Percentiles rank a stretch among this genome's conserved stretches.
Conservation (phyloP, 768 basidiomycete genomes). For the Agrocybe praecox region DNA sequence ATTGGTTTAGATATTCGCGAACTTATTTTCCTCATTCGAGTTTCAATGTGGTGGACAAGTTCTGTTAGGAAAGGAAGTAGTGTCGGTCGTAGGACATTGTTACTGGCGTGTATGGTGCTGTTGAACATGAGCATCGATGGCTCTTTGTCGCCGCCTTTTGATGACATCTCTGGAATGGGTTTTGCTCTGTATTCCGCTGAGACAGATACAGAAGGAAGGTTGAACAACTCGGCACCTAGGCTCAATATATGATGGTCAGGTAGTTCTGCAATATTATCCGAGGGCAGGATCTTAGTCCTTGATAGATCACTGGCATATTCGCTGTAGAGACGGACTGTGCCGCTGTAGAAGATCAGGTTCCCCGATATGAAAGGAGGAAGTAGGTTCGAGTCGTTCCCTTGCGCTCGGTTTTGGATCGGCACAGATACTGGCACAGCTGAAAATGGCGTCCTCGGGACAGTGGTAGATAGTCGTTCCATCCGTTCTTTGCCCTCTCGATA, state of each 20-base stretch:
- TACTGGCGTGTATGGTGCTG: conserved; percentile 85
- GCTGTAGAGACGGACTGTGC: conserved; percentile 77
- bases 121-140: conserved; percentile 79
- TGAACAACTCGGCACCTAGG: conserved; percentile 64
- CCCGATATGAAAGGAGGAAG: conserved; percentile 61
- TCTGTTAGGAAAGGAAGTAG: conserved; percentile 86
- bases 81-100: conserved; percentile 81
- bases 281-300: conserved; percentile 35
- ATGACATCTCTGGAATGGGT: conserved; percentile 41
- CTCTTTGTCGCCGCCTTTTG: conserved; percentile 33
- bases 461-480: conserved; percentile 66
- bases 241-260: conserved; percentile 57
- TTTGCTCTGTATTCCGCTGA: conserved; percentile 82
- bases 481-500: conserved; percentile 82
- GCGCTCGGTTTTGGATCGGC: conserved; percentile 15
- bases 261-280: conserved; percentile 38
- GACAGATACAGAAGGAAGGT: conserved; percentile 75
- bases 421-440: conserved; percentile 19
- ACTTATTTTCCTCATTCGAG: conserved; percentile 62
- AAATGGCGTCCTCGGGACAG: conserved; percentile 46
- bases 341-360: conserved; percentile 80
- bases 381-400: conserved; percentile 34
- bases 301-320: conserved; percentile 41
- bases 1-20: conserved; percentile 22
- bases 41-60: conserved; percentile 69